Percentiles rank a stretch among this genome's conserved stretches.
phyloP scores from a whole-genome alignment of 768 basidiomycete genomes.

The Xerocomus spinulosus region DNA sequence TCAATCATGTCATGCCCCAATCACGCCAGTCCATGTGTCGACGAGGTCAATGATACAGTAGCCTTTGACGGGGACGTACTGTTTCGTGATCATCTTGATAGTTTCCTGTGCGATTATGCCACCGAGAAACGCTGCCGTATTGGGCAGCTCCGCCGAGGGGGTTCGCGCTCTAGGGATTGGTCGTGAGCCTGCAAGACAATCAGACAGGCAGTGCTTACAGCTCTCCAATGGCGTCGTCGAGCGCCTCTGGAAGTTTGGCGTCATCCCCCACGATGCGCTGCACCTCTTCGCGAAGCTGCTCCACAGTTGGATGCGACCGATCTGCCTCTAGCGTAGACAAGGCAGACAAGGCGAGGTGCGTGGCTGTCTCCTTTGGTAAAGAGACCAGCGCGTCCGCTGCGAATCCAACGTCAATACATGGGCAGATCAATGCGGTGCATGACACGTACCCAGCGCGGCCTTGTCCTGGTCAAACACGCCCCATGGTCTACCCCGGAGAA shows the following conservation, averaged over 20 bases:
- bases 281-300: constrained; percentile 50
- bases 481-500: constrained; percentile 62
- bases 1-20: constrained; percentile 35
- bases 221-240: constrained; percentile 66
- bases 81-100: constrained; percentile 95
- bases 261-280: constrained; percentile 46
- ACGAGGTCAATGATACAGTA: constrained; percentile 83
- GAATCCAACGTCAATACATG: constrained; percentile 1
- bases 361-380: constrained; percentile 54
- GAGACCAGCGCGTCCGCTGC: constrained; percentile 40
- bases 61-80: constrained; percentile 89
- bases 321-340: constrained; percentile 34
- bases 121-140: constrained; percentile 89
- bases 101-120: constrained; percentile 94
- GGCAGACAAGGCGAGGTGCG: constrained; percentile 73
- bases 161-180: constrained; percentile 64
- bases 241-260: constrained; percentile 49
- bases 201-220: constrained; percentile 48
- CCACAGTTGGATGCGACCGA: constrained; percentile 39
- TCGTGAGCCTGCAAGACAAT: no score
- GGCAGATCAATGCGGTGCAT: no score
- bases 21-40: constrained; percentile 66
- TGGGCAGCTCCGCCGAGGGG: constrained; percentile 83
- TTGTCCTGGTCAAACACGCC: constrained; percentile 51
- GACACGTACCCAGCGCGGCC: constrained; percentile 42